These are phyloP conservation scores for Salpingoeca rosetta DNA, from an alignment of 78 protist species.

Conservation along the genomic window DNA sequence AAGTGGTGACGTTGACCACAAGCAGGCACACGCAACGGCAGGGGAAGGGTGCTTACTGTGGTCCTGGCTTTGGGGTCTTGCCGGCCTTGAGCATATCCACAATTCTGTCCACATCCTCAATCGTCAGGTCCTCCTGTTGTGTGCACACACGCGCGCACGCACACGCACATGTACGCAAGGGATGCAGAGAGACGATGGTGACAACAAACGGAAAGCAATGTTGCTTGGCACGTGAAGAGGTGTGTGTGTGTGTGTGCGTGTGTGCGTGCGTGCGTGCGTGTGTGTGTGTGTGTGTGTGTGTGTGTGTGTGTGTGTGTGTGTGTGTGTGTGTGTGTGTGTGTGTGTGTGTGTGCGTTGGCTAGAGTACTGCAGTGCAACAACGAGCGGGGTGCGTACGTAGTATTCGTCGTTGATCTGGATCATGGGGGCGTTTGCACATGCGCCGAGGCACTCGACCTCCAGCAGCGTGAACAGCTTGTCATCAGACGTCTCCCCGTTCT, in stretches of 20 bases:
- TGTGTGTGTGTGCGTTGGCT: no score
- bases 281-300: neutral
- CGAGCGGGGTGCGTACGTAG: no score
- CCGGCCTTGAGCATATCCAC: neutral
- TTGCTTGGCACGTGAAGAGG: neutral
- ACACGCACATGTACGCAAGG: no score
- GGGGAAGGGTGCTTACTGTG: no score
- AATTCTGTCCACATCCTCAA: neutral
- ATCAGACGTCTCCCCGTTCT: conserved; percentile 28
- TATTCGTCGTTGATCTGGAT: conserved; percentile 72
- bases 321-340: neutral
- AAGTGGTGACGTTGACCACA: no score
- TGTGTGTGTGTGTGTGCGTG: neutral
- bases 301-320: neutral
- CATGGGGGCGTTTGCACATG: conserved; percentile 96
- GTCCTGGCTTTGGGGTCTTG: neutral
- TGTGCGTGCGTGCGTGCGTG: neutral
- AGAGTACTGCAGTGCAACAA: neutral
- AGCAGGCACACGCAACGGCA: no score
- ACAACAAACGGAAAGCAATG: neutral
- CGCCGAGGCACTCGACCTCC: conserved; percentile 97
- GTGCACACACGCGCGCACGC: neutral
- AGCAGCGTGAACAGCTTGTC: conserved; percentile 73
- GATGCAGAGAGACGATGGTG: neutral
- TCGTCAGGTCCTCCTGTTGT: neutral